Evolutionary conservation across 2,329 filamentous ascomycete genomes (phyloP), one percentile per base, ranked within the genome.

Genomic region (Pleoardoris graminearum): DNA sequence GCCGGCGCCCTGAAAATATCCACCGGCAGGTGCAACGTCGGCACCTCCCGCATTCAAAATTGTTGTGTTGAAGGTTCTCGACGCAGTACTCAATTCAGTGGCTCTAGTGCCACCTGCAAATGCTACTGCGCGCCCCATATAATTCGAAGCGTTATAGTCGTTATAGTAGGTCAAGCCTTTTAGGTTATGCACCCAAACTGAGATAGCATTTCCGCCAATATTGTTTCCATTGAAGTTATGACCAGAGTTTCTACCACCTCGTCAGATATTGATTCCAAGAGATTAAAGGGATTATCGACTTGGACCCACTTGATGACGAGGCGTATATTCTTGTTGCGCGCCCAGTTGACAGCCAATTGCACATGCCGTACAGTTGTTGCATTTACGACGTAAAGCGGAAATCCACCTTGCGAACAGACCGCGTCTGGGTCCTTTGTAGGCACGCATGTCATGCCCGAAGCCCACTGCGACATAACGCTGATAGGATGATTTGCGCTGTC

Each of bases 21-120:
- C 75, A 3, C 73, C 63, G 8, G 58, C 75, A 62, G 80, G 70
- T 11, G 81, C 81, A 12, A 85, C 80, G 2, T 75, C 79, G 38
- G 48, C 32, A 61, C 82, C 82, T n/a, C 81, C 79, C 2, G 82
- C 82, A 11, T 77, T 78, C 2, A 84, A 74, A 0, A 82, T 74
- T 0, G 71, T 77, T 36, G 80, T 71, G 1, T 77, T 78, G 17
- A 75, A 56, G 4, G 67, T 57, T 7, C 76, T 59, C 8, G 78
- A 80, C 11, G 74, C 72, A 16, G 70, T 66, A 51, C 80, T 80
- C 0, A 80, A 60, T 53, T 85, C 81, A 14, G 60, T 68, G 2
- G 76, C 77, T 48, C 80, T 72, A 7, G 82, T 75, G 30, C 82
- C 82, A 3, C 80, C 76, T 1, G 77, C 80, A 12, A 83, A 70